Evolutionary conservation across 2,329 filamentous ascomycete species (phyloP).

Genomic region (Didymella exigua): DNA sequence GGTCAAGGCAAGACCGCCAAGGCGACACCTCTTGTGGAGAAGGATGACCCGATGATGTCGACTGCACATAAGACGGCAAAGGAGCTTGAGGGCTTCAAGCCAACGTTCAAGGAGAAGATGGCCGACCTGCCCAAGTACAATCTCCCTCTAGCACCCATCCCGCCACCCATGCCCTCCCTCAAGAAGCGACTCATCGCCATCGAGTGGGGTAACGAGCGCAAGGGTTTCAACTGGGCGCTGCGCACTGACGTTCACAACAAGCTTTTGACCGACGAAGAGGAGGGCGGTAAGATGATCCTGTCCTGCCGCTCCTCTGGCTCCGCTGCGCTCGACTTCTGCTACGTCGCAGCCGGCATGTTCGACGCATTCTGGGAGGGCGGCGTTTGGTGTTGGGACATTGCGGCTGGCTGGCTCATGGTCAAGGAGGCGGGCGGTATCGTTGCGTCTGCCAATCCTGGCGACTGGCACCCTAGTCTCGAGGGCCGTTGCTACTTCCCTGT

Average conservation of each 20-base stretch:
- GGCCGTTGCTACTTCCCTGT: conserved; percentile 46
- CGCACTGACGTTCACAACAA: conserved; percentile 36
- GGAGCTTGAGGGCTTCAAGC: not conserved
- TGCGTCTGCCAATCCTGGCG: conserved; percentile 43
- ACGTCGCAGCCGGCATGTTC: conserved; percentile 44
- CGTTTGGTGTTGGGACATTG: conserved; percentile 46
- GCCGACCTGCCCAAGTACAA: conserved; percentile 19
- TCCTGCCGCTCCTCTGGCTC: conserved; percentile 44
- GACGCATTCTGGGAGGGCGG: conserved; percentile 49
- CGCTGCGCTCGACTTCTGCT: conserved; percentile 48
- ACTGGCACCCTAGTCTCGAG: conserved; percentile 44
- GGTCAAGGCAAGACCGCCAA: not conserved
- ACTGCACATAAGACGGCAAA: not conserved
- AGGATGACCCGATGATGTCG: not conserved
- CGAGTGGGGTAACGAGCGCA: conserved; percentile 48
- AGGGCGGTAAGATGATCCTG: conserved; percentile 43
- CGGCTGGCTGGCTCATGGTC: conserved; percentile 47
- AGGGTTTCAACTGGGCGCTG: conserved; percentile 46
- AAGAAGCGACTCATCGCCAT: conserved; percentile 43
- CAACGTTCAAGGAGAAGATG: conserved; percentile 10
- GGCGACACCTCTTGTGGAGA: not conserved
- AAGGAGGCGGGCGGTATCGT: conserved; percentile 48
- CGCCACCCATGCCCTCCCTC: conserved; percentile 32
- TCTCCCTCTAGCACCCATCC: conserved; percentile 39
- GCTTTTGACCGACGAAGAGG: conserved; percentile 35